A percentile compares a stretch with the other conserved stretches of the same genome.
Evolutionary conservation across 2,329 filamentous ascomycete species (phyloP).

Genomic region (Fusarium albosuccineum): DNA sequence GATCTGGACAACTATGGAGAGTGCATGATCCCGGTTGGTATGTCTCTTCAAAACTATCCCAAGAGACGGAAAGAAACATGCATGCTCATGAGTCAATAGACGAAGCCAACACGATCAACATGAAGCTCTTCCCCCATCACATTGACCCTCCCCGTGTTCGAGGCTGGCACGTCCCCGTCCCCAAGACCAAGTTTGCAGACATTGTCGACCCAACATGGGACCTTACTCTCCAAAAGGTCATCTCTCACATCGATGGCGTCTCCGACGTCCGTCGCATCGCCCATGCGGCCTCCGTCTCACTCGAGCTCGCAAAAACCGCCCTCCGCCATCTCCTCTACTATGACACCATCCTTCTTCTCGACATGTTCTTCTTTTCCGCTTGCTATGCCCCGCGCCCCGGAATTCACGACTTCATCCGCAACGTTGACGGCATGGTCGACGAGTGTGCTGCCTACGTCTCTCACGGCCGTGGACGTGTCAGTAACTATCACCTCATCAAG

Average conservation of each 20-base stretch:
- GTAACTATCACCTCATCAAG: conserved; percentile 77
- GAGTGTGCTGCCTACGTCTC: conserved; percentile 91
- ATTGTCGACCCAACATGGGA: conserved; percentile 79
- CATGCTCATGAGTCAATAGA: conserved; percentile 63
- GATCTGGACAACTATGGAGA: conserved; percentile 98
- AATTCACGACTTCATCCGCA: conserved; percentile 82
- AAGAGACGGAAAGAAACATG: neutral
- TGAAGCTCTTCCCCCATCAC: conserved; percentile 93
- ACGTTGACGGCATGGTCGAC: conserved; percentile 80
- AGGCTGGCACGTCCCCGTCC: conserved; percentile 91
- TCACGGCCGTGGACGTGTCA: conserved; percentile 57
- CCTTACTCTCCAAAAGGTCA: conserved; percentile 81
- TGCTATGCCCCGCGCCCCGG: conserved; percentile 87
- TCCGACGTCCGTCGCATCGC: conserved; percentile 91
- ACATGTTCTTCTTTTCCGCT: conserved; percentile 94
- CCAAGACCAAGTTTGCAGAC: conserved; percentile 73
- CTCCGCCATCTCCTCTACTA: conserved; percentile 94
- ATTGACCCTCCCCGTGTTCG: conserved; percentile 81
- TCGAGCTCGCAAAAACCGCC: conserved; percentile 87
- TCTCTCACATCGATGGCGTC: conserved; percentile 90
- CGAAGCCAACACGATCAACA: conserved; percentile 93
- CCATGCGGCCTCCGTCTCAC: conserved; percentile 84
- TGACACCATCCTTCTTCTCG: conserved; percentile 88
- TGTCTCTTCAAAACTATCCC: conserved; percentile 45
- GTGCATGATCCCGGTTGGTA: conserved; percentile 97